Evolutionary conservation across 495 filamentous ascomycete genomes (phyloP).

Genomic region (Aspergillus bertholletiae): DNA sequence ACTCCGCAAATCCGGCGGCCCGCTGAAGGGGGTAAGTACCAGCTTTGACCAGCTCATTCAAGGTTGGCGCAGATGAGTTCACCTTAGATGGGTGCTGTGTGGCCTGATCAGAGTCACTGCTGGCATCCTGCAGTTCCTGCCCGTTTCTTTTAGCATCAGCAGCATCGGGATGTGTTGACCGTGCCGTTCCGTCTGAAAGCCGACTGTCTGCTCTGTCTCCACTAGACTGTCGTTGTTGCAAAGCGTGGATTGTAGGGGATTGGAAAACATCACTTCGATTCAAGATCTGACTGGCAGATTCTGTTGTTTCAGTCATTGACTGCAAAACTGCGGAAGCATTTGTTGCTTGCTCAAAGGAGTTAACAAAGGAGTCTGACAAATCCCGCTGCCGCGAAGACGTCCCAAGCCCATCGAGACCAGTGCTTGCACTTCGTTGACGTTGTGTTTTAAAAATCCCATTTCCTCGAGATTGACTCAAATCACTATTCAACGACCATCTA

Average conservation of each 20-base stretch:
- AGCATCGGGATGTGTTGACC: constrained; percentile 22
- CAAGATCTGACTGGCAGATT: constrained; percentile 87
- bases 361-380: constrained; percentile 74
- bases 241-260: constrained; percentile 65
- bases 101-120: constrained; percentile 21
- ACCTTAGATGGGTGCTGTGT: constrained; percentile 19
- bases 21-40: constrained; percentile 80
- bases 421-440: constrained; percentile 55
- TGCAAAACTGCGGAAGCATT: constrained; percentile 66
- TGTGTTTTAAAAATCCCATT: constrained; percentile 9
- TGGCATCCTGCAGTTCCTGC: constrained; percentile 13
- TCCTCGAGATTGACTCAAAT: constrained; percentile 20
- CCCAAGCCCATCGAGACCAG: constrained; percentile 22
- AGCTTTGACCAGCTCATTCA: constrained; percentile 71
- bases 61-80: constrained; percentile 48
- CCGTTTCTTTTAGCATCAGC: constrained; percentile 10
- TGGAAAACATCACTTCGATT: constrained; percentile 84
- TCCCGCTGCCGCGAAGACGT: constrained; percentile 53
- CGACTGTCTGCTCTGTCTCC: constrained; percentile 24
- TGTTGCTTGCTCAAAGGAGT: constrained; percentile 66
- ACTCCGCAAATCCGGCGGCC: constrained; percentile 80
- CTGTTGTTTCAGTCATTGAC: constrained; percentile 69
- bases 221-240: constrained; percentile 30
- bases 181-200: constrained; percentile 42
- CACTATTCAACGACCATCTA: constrained; percentile 27